These are phyloP conservation scores for Wickerhamomyces sp. DNA, from an alignment of 1,139 yeast species.

Conservation along the genomic window DNA sequence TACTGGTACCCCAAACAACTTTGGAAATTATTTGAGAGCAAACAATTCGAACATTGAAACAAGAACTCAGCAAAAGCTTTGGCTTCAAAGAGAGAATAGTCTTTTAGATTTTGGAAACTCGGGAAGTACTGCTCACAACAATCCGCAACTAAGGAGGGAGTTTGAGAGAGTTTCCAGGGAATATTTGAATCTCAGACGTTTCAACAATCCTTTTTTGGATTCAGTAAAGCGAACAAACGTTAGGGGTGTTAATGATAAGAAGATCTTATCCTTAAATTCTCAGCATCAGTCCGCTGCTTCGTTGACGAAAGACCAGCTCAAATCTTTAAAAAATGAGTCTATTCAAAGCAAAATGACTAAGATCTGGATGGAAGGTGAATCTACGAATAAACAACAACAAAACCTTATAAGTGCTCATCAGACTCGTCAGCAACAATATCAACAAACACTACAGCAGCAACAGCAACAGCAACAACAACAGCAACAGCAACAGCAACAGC, in stretches of 20 bases:
- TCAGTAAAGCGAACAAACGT: constrained; percentile 43
- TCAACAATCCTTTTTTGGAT: constrained; percentile 63
- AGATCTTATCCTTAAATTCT: background rate
- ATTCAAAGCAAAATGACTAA: constrained; percentile 19
- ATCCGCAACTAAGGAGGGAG: constrained; percentile 65
- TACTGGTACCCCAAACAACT: constrained; percentile 26
- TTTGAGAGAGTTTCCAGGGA: constrained; percentile 74
- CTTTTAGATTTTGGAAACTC: constrained; percentile 43
- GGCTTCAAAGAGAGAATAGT: constrained; percentile 79
- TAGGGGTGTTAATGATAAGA: background rate
- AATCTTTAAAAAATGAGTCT: constrained; percentile 10
- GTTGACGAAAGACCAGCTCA: constrained; percentile 1
- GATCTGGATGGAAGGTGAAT: constrained; percentile 20
- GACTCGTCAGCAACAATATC: constrained; percentile 6
- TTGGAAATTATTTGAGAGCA: constrained; percentile 31
- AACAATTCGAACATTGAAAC: constrained; percentile 43
- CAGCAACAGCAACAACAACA: constrained; percentile 6
- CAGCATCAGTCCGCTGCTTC: background rate
- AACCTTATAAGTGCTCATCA: constrained; percentile 4
- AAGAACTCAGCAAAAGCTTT: constrained; percentile 75
- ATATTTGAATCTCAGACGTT: constrained; percentile 63
- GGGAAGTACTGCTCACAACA: constrained; percentile 19
- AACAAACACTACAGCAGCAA: constrained; percentile 3
- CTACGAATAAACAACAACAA: constrained; percentile 3
- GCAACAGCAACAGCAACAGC: constrained; percentile 4